phyloP scores from a whole-genome alignment of 805 yeast genomes.

The Yamadazyma sp. region DNA sequence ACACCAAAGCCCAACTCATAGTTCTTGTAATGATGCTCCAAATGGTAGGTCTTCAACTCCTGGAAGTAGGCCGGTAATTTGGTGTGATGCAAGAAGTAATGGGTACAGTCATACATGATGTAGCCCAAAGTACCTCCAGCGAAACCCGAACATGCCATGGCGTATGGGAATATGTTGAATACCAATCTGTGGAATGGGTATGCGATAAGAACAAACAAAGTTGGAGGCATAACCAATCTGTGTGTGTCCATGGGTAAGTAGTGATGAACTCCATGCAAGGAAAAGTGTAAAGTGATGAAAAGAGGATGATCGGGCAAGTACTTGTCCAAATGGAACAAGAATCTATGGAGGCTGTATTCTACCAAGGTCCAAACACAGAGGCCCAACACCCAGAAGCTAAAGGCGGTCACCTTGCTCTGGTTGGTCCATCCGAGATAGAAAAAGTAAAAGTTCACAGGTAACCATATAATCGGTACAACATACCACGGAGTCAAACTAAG shows the following conservation, averaged over 20 bases:
- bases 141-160: slow-evolving; percentile 87
- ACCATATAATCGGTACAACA: slow-evolving; percentile 84
- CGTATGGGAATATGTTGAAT: slow-evolving; percentile 72
- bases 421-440: slow-evolving; percentile 57
- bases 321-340: slow-evolving; percentile 87
- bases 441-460: slow-evolving; percentile 71
- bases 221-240: slow-evolving; percentile 96
- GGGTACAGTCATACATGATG: slow-evolving; percentile 89
- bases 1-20: slow-evolving; percentile 97
- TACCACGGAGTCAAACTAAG: slow-evolving; percentile 91
- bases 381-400: slow-evolving; percentile 73
- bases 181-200: slow-evolving; percentile 81
- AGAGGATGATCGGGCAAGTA: slow-evolving; percentile 77
- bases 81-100: slow-evolving; percentile 89
- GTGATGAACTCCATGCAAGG: slow-evolving; percentile 95
- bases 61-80: slow-evolving; percentile 75
- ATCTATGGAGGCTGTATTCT: slow-evolving; percentile 87
- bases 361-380: slow-evolving; percentile 88
- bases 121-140: slow-evolving; percentile 97
- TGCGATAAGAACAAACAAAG: slow-evolving; percentile 69
- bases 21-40: slow-evolving; percentile 97
- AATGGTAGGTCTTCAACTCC: slow-evolving; percentile 81
- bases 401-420: slow-evolving; percentile 46
- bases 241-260: slow-evolving; percentile 94
- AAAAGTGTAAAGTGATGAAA: slow-evolving; percentile 80